These are phyloP conservation scores for Cercospora zeina DNA, from an alignment of 2,329 filamentous ascomycete species.

Conservation along the genomic window DNA sequence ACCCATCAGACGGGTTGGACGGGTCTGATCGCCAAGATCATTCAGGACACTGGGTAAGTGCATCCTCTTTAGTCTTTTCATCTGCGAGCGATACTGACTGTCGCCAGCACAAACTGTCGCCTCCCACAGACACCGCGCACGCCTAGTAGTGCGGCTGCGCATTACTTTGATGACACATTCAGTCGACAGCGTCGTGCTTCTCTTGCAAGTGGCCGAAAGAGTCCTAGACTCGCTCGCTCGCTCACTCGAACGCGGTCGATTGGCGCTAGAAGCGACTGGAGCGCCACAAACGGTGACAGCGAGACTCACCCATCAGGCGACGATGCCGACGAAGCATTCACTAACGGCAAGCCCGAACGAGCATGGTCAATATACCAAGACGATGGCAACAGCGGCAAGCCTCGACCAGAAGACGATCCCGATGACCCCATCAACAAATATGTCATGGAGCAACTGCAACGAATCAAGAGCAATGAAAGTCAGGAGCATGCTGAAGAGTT, in stretches of 20 bases:
- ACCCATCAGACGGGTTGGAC: constrained; percentile 98
- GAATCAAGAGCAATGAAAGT: constrained; percentile 63
- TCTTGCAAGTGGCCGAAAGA: constrained; percentile 66
- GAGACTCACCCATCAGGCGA: constrained; percentile 44
- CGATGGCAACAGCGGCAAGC: constrained; percentile 43
- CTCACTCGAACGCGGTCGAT: constrained; percentile 64
- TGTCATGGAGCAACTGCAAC: constrained; percentile 75
- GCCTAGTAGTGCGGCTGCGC: constrained; percentile 76
- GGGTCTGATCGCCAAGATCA: constrained; percentile 91
- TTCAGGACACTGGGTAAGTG: constrained; percentile 91
- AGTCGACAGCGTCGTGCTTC: constrained; percentile 53
- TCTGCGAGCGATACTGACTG: constrained; percentile 45
- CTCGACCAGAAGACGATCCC: constrained; percentile 40
- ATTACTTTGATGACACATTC: constrained; percentile 95
- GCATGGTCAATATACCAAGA: constrained; percentile 55
- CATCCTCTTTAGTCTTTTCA: not conserved
- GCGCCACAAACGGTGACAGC: constrained; percentile 43
- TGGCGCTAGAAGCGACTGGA: constrained; percentile 75
- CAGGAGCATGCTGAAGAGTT: constrained; percentile 62
- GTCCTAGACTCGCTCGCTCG: constrained; percentile 44
- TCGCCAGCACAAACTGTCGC: constrained; percentile 73
- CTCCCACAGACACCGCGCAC: constrained; percentile 91
- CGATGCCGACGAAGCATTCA: constrained; percentile 35
- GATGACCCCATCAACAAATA: constrained; percentile 73
- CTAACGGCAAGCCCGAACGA: constrained; percentile 34